Evolutionary conservation across 345 rosid genomes (phyloP).

Genomic region (Nephelium lappaceum): DNA sequence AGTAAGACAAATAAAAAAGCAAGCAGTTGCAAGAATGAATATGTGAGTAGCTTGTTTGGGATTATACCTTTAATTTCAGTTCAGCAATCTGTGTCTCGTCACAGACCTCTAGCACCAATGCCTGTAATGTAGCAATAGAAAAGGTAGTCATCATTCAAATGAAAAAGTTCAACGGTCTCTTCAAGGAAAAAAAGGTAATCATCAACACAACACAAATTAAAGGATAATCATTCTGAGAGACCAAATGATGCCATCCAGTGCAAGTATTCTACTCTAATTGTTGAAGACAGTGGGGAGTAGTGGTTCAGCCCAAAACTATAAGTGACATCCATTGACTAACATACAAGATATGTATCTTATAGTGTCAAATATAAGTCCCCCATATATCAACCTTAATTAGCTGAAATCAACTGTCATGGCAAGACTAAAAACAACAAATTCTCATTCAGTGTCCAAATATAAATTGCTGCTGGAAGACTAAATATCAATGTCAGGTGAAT

Average conservation of each 20-base stretch:
- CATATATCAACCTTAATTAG: background rate
- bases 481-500: background rate
- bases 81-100: slow-evolving; percentile 96
- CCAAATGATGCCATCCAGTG: background rate
- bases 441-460: background rate
- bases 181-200: background rate
- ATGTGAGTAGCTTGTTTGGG: slow-evolving; percentile 12
- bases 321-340: background rate
- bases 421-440: background rate
- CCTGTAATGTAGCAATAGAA: slow-evolving; percentile 43
- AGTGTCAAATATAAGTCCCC: background rate
- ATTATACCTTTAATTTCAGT: slow-evolving; percentile 79
- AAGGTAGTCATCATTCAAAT: slow-evolving; percentile 21
- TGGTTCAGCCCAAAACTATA: background rate
- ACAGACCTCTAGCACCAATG: slow-evolving; percentile 81
- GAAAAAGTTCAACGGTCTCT: background rate
- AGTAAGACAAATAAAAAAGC: background rate
- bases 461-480: background rate
- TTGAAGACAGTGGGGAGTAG: background rate
- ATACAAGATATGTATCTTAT: background rate
- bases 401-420: background rate
- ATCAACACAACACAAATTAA: background rate
- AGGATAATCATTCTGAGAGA: background rate
- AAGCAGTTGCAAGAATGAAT: slow-evolving; percentile 9
- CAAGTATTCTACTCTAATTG: background rate